These are phyloP conservation scores for Thelonectria olida DNA, from an alignment of 2,329 filamentous ascomycete genomes.

Conservation along the genomic window DNA sequence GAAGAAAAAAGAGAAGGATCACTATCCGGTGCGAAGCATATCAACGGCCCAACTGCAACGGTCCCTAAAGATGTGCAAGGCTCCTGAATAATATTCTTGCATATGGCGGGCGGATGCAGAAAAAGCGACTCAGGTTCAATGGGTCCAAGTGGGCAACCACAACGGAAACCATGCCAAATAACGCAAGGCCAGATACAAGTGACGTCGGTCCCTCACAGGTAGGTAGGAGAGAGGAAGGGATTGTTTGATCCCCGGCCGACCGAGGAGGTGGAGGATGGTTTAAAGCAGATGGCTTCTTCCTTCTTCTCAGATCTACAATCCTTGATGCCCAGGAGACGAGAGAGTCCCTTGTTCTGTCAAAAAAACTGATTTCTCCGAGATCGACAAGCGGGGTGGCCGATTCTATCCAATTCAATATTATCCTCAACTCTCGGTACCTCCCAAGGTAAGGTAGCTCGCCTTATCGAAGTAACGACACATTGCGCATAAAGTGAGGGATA, in stretches of 20 bases:
- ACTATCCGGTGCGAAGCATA: no score
- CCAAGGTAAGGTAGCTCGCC: no score
- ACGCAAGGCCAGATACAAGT: constrained; percentile 11
- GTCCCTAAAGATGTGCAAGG: background rate
- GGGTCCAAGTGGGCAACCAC: constrained; percentile 11
- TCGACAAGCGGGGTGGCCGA: background rate
- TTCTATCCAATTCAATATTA: background rate
- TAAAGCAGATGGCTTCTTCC: background rate
- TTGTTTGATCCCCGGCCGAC: constrained; percentile 7
- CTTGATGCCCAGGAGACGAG: background rate
- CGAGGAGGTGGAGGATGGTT: background rate
- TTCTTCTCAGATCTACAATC: background rate
- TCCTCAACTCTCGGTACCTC: no score
- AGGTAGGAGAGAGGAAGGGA: background rate
- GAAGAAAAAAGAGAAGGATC: no score
- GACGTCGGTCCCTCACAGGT: constrained; percentile 4
- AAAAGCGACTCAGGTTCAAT: constrained; percentile 2
- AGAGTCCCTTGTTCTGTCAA: background rate
- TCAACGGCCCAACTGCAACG: no score
- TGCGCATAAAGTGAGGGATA: constrained; percentile 11
- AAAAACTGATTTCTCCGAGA: background rate
- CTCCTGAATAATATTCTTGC: background rate
- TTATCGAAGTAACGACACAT: background rate
- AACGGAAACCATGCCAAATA: constrained; percentile 11
- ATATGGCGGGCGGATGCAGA: constrained; percentile 10